Base-by-base conservation (phyloP, 345 rosid species). In the Gossypium longicalyx region DNA sequence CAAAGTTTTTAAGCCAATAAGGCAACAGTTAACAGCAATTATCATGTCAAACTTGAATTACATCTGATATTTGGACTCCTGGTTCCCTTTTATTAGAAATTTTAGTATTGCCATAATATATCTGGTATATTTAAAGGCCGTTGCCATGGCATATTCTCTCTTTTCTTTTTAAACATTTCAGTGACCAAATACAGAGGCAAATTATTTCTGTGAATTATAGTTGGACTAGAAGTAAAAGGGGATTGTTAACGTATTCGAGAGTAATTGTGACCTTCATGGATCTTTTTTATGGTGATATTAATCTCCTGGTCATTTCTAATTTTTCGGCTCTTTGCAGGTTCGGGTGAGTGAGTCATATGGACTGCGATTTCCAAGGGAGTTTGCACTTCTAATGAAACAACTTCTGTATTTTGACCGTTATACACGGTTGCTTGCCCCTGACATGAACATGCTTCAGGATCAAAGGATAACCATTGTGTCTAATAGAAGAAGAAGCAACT, bases 321-420 rank as follows among this genome's bases (percentile, higher is more conserved):
- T 54, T 52, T 76, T 11, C 44, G 41, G 68, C 51, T 45, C 68
- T 67, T 78, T 29, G 47, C 85, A 94, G 98, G 78, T 92, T 74
- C 91, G 88, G 65, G 91, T 90, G 20, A 89, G 97, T 53, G 95
- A 92, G 81, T 92, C 98, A 41, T 92, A 94, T 56, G 98, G 97
- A 76, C 86, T 94, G 48, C 89, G 78, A 78, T 92, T 94, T 84
- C 97, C 97, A 0, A 89, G 93, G 82, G 97, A 94, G 78, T 92
- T 92, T 83, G 98, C 97, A 58, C 97, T 94, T 83, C 93, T 94
- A n/a, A 56, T 94, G 94, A 94, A 94, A 81, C 98, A 91, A 84
- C 97, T 92, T 81, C 87, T 94, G 77, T 94, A 94, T 78, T 94
- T 92, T 60, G 98, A 92, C 70, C 93, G 97, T 29, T 94, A 94